Conservation (phyloP, 73 alveolate species). For the Symbiodinium pilosum region DNA sequence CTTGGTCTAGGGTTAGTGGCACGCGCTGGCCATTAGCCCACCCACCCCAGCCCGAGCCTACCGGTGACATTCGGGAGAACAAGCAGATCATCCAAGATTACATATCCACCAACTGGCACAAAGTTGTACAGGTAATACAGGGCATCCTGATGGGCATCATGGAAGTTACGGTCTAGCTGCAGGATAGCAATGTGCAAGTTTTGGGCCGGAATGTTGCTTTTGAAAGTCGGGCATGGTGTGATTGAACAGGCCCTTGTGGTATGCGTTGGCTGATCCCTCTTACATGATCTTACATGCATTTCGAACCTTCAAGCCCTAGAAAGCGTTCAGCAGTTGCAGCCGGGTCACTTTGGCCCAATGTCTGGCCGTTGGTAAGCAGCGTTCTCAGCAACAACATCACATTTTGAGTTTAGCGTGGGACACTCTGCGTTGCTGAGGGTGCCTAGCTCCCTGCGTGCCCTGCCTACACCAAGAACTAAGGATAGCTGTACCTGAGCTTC, state of each 20-base stretch:
- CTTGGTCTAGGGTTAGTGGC: no score
- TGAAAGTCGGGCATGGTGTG: background rate
- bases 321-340: background rate
- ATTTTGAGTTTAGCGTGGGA: no score
- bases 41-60: no score
- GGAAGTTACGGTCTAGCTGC: background rate
- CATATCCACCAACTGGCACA: constrained; percentile 36
- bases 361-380: constrained; percentile 69
- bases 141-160: constrained; percentile 26
- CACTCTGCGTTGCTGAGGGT: no score
- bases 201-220: background rate
- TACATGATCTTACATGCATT: no score
- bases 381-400: no score
- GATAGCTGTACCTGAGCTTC: no score
- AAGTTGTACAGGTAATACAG: constrained; percentile 8
- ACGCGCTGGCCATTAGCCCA: no score
- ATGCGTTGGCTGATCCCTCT: no score
- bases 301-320: no score
- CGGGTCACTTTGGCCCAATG: constrained; percentile 39
- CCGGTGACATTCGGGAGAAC: background rate
- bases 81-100: background rate
- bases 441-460: no score
- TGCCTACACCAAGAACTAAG: no score
- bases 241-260: constrained; percentile 23
- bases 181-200: background rate